Conservation (phyloP, 352 stramenopile species). For the Phytophthora hybrid region DNA sequence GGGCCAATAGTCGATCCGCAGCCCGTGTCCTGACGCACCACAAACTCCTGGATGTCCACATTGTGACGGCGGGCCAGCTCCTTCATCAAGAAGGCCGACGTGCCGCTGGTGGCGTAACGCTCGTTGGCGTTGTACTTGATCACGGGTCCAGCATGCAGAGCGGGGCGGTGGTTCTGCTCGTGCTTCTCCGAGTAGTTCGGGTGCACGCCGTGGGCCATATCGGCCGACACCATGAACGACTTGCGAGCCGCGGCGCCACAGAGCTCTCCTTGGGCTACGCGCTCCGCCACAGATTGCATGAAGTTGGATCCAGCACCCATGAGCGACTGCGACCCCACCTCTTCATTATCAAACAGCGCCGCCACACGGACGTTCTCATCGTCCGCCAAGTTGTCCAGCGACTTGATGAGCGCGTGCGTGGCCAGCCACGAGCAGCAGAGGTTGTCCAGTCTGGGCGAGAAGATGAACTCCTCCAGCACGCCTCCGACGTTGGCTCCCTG, state of each 20-base stretch:
- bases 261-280: slow-evolving; percentile 68
- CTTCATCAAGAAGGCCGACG: slow-evolving; percentile 94
- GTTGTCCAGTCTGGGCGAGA: slow-evolving; percentile 97
- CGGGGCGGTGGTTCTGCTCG: slow-evolving; percentile 93
- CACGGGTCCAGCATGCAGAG: slow-evolving; percentile 95
- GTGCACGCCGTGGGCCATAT: slow-evolving; percentile 98
- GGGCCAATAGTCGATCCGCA: slow-evolving; percentile 98
- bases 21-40: slow-evolving; percentile 95
- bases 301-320: slow-evolving; percentile 90
- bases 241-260: slow-evolving; percentile 65
- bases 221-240: slow-evolving; percentile 91
- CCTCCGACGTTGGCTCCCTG: slow-evolving; percentile 94
- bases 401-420: slow-evolving; percentile 86
- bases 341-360: slow-evolving; percentile 99
- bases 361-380: slow-evolving; percentile 92
- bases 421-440: slow-evolving; percentile 96
- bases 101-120: slow-evolving; percentile 95
- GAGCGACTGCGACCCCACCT: slow-evolving; percentile 93
- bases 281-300: slow-evolving; percentile 68
- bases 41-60: slow-evolving; percentile 96
- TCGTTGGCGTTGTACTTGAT: slow-evolving; percentile 99
- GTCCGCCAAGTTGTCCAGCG: slow-evolving; percentile 69
- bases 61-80: slow-evolving; percentile 90
- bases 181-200: slow-evolving; percentile 98
- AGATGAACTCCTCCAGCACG: slow-evolving; percentile 95